Percentiles rank a stretch among this genome's conserved stretches.
phyloP scores from a whole-genome alignment of 2,329 filamentous ascomycete species.

The Stagonosporopsis vannaccii region DNA sequence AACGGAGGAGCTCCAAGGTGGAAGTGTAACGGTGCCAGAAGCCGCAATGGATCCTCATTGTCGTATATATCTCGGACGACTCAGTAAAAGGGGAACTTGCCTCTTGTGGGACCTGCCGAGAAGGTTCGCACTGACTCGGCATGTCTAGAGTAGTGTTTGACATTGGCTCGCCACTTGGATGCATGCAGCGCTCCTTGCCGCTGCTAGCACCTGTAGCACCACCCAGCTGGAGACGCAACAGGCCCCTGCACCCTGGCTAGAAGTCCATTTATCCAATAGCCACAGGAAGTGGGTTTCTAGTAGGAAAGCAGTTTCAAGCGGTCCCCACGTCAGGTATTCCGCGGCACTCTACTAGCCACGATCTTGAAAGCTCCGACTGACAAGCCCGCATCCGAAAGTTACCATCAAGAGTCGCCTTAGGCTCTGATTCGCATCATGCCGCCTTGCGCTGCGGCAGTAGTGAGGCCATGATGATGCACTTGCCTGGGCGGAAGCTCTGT shows the following conservation, averaged over 20 bases:
- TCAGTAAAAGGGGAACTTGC: conserved; percentile 14
- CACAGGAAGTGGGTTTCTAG: conserved; percentile 8
- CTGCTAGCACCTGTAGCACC: conserved; percentile 16
- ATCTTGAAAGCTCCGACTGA: background rate
- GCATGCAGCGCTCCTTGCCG: conserved; percentile 15
- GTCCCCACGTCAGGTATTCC: background rate
- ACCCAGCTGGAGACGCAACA: conserved; percentile 4
- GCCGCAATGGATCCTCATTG: background rate
- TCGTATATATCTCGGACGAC: conserved; percentile 12
- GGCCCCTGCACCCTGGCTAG: conserved; percentile 10
- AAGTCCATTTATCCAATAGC: background rate
- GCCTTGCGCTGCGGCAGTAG: background rate
- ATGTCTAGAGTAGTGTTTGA: conserved; percentile 9
- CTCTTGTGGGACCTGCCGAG: conserved; percentile 13
- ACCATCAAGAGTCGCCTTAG: background rate
- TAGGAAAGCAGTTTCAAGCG: conserved; percentile 8
- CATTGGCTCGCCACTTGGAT: conserved; percentile 14
- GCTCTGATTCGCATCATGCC: background rate
- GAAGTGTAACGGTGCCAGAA: background rate
- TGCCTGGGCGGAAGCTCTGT: background rate
- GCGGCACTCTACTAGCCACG: background rate
- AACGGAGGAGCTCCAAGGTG: conserved; percentile 7
- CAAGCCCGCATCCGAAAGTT: conserved; percentile 9
- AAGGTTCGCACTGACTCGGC: conserved; percentile 10
- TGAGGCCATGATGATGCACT: background rate